These are phyloP conservation scores for Yarrowia sp. DNA, from an alignment of 805 yeast genomes.

Conservation along the genomic window DNA sequence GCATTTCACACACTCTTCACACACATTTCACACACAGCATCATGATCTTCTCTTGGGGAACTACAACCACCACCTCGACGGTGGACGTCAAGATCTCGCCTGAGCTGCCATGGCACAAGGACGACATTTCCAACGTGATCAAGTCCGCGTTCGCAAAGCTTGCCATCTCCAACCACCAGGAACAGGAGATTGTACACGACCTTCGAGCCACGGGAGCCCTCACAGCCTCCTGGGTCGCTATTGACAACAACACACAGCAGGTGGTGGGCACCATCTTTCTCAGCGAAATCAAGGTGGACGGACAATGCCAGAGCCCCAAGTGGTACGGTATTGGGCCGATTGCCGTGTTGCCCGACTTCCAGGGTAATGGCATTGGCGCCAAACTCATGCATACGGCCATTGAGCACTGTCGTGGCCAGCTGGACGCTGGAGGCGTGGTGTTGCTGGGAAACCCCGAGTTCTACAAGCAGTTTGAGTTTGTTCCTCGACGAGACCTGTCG, in stretches of 20 bases:
- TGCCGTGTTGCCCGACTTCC: slow-evolving; percentile 28
- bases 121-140: slow-evolving; percentile 27
- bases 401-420: slow-evolving; percentile 26
- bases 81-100: slow-evolving; percentile 31
- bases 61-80: slow-evolving; percentile 16
- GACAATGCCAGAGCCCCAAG: slow-evolving; percentile 16
- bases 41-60: slow-evolving; percentile 34
- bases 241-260: slow-evolving; percentile 22
- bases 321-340: slow-evolving; percentile 37
- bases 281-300: slow-evolving; percentile 19
- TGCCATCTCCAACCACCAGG: slow-evolving; percentile 35
- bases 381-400: slow-evolving; percentile 36
- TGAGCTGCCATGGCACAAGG: slow-evolving; percentile 32
- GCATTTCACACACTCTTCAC: neutral
- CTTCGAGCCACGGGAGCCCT: slow-evolving; percentile 10
- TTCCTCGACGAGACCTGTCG: slow-evolving; percentile 30
- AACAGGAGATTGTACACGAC: slow-evolving; percentile 36
- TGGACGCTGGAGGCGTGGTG: slow-evolving; percentile 29
- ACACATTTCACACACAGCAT: neutral
- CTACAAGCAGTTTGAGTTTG: slow-evolving; percentile 36
- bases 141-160: slow-evolving; percentile 29
- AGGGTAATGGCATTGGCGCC: slow-evolving; percentile 33
- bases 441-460: slow-evolving; percentile 35
- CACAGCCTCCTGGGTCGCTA: slow-evolving; percentile 31
- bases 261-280: slow-evolving; percentile 32